Evolutionary conservation across 2,329 filamentous ascomycete genomes (phyloP).

Genomic region (Penicillium psychrosexuale): DNA sequence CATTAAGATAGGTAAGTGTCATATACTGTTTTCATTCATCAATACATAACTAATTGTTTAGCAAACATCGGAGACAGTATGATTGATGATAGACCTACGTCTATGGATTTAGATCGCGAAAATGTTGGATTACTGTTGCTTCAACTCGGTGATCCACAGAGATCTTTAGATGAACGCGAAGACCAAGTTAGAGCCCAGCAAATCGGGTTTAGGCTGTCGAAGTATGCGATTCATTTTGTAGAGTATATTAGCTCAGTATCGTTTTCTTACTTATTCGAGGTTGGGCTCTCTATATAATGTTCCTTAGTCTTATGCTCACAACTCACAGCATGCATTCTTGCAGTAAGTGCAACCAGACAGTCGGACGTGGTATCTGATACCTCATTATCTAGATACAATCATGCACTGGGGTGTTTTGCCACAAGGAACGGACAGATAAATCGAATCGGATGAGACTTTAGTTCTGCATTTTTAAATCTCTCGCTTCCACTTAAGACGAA

Average conservation of each 20-base stretch:
- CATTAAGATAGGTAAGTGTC: not conserved
- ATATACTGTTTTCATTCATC: not conserved
- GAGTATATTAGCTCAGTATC: not conserved
- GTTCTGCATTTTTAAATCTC: too few species aligned
- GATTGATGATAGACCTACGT: not conserved
- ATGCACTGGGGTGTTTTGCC: not conserved
- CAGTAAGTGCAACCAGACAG: not conserved
- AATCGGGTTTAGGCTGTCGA: not conserved
- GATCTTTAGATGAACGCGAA: not conserved
- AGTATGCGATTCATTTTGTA: not conserved
- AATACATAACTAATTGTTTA: not conserved
- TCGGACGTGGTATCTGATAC: not conserved
- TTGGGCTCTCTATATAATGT: not conserved
- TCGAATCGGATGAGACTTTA: too few species aligned
- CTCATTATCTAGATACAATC: not conserved
- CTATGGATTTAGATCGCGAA: not conserved
- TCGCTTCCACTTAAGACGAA: too few species aligned
- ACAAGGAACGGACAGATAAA: not conserved
- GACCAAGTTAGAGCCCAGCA: too few species aligned
- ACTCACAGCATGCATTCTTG: not conserved
- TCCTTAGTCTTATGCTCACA: not conserved
- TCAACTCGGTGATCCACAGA: not conserved
- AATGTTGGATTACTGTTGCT: not conserved
- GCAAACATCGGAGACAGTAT: not conserved
- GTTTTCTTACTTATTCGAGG: not conserved